A percentile compares a stretch with the other conserved stretches of the same genome.
Evolutionary conservation across 73 alveolate genomes (phyloP).

Genomic region (Tetrahymena malaccensis): DNA sequence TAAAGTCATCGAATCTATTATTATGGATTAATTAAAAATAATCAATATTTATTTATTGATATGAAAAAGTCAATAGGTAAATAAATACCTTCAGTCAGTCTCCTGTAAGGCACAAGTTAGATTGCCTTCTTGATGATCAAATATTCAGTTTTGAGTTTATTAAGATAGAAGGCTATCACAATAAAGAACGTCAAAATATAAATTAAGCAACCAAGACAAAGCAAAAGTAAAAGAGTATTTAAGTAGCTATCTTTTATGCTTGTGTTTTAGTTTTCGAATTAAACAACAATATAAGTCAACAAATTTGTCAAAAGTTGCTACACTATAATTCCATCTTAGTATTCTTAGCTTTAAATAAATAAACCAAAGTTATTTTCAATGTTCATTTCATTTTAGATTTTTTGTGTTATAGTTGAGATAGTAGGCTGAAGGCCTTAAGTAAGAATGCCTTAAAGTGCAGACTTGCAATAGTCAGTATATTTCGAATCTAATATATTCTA

Average conservation of each 20-base stretch:
- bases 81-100: not conserved
- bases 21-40: no score
- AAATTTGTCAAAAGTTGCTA: not conserved
- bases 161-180: not conserved
- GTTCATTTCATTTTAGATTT: not conserved
- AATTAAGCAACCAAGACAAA: not conserved
- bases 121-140: not conserved
- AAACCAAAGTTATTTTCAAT: not conserved
- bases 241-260: not conserved
- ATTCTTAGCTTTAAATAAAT: not conserved
- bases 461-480: not conserved
- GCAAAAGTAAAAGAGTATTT: not conserved
- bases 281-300: not conserved
- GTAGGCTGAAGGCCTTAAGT: not conserved
- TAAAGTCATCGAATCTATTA: not conserved
- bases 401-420: not conserved
- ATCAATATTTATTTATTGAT: no score
- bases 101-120: not conserved
- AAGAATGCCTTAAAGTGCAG: not conserved
- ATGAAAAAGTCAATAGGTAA: no score
- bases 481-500: no score
- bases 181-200: not conserved
- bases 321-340: not conserved
- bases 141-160: not conserved
- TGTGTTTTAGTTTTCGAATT: not conserved